Evolutionary conservation across 441 rosid genomes (phyloP), one percentile per base, ranked within the genome.

Genomic region (Jatropha podagrica): DNA sequence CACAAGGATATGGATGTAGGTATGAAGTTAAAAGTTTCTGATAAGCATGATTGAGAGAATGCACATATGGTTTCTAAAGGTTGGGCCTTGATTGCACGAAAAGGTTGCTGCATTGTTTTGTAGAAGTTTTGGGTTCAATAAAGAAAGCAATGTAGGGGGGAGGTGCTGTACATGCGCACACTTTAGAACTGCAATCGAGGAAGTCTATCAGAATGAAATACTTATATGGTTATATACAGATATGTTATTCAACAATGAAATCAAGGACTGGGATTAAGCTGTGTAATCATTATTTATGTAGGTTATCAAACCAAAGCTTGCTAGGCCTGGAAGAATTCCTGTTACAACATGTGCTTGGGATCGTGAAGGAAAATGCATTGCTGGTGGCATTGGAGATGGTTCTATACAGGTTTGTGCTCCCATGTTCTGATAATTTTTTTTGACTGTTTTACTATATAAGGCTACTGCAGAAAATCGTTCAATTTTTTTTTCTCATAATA

Each of bases 271-370:
- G 20, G 13, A 49, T 48, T 62, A 38, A 74, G 18, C 56, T 12
- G 13, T 70, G 42, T 64, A 23, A 10, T 55, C 61, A n/a, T 65
- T 66, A 18, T 74, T 26, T 77, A 23, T 75, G 68, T 78, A 96
- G 99, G 99, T 96, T 74, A 90, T 96, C 75, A 96, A 96, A 84
- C 99, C 99, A 41, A 96, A 91, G 85, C 99, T 91, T 85, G 88
- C 99, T 66, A 87, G 94, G 86, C 99, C 99, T 52, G 99, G 99
- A 80, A 92, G 99, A 81, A 85, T 92, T 83, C 93, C 95, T 1
- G 97, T 96, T 79, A 91, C 97, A 49, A 87, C 98, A 38, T 94
- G 98, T 87, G 86, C 96, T 74, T 94, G 99, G 99, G 95, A 92
- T 80, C 84, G 79, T 78, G 97, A 92, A 17, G 99, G 99, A 74